Evolutionary conservation across 129 eudicot genomes (phyloP), one percentile per base, ranked within the genome.

Genomic region (Gnaphalium uliginosum): DNA sequence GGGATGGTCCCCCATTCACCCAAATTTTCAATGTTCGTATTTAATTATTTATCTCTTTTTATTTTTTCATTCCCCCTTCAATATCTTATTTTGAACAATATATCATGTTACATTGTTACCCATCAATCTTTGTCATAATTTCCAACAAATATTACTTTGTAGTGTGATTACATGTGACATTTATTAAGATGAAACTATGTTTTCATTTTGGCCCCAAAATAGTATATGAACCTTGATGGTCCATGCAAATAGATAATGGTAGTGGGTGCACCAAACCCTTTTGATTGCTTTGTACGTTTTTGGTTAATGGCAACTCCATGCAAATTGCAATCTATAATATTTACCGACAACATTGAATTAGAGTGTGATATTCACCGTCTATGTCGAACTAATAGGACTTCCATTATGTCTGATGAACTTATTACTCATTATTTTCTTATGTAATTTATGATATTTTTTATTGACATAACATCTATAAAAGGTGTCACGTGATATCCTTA

Each of bases 181-280:
- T 46, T 14, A 64, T 27, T 10, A 51, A 71, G 75, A 54, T 72
- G 51, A 66, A 41, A 76, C 39, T 65, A 67, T 21, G 73, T 37
- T 75, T 46, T 75, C 79, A 33, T 21, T 63, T 75, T 19, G 70
- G 71, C 19, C 48, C 62, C 6, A 46, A 46, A 46, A 46, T 13
- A 46, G 53, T 46, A 46, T 46, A 46, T 46, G 50, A 46, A 46
- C 18, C n/a, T 46, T 14, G 48, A 41, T 41, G 48, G 14, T 35
- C 39, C 39, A 35, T 35, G 8, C 8, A 35, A 9, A 35, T 35
- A 35, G 39, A 35, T 41, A 46, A 46, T 46, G 53, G n/a, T 13
- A 11, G 53, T 13, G 5, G 53, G 53, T 46, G 53, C 53, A 46
- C 53, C 53, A 46, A 14, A 46, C 53, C 18, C 53, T 46, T 46